Evolutionary conservation across 768 basidiomycete species (phyloP), one percentile per base, ranked within the genome.

Genomic region (Tylopilus rubrobrunneus): DNA sequence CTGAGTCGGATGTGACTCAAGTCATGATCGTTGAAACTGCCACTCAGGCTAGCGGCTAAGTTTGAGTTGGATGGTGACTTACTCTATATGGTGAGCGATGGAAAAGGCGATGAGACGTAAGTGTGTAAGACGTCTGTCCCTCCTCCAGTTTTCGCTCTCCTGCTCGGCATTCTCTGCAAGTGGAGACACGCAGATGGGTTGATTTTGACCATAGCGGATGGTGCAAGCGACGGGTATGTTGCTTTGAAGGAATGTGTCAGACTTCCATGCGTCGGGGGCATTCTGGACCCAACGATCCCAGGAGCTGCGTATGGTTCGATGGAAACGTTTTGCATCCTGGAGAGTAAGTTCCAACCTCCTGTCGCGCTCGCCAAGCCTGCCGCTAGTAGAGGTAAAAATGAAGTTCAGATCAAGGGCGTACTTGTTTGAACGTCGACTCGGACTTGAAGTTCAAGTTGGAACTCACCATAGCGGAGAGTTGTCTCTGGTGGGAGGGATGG

Each of bases 11-110:
- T 19, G 19, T 19, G 19, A 19, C 19, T 19, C 19, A 19, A 19
- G 19, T 19, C 19, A 19, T 19, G 19, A 19, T 19, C 19, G 19
- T 19, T 19, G 19, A 19, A 19, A 19, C 19, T 19, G 19, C 19
- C 19, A 19, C 19, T 19, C 19, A 19, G 19, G 19, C 19, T 19
- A 19, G 19, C 19, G 19, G 25, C 25, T 25, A 25, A 25, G 25
- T 31, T 8, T 25, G 5, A 25, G 25, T 31, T 8, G 2, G 4
- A 36, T 31, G 14, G 7, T 28, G 27, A 48, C 52, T 29, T 1
- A 59, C 49, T 31, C 12, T 21, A 57, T 4, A 2, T 59, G 56
- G 15, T 57, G 52, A 0, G 58, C 49, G 1, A 57, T 4, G 2
- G 49, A 59, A 7, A 59, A 27, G 0, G 43, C 19, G 9, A 56